Conservation (phyloP, 441 rosid genomes). For the Biscutella laevigata region DNA sequence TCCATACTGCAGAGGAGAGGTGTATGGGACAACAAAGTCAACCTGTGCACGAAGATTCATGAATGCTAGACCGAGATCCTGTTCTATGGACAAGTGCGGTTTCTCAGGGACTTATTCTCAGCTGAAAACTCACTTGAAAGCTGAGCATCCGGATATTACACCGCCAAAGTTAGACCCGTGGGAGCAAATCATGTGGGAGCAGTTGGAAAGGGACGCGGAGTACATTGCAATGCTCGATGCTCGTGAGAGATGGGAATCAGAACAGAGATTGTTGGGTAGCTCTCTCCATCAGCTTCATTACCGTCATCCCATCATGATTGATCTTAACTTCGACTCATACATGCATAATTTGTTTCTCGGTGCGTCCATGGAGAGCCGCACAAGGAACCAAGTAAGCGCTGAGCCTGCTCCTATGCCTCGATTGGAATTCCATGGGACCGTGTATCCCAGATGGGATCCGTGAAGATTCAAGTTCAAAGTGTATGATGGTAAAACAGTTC, state of each 20-base stretch:
- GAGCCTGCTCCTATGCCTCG: neutral
- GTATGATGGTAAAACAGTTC: neutral
- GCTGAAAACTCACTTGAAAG: constrained; percentile 25
- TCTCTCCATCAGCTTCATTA: constrained; percentile 17
- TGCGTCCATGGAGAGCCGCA: neutral
- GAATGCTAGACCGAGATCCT: constrained; percentile 30
- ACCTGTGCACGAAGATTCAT: constrained; percentile 22
- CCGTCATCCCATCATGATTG: constrained; percentile 8
- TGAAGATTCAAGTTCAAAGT: constrained; percentile 8
- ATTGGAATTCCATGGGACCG: neutral
- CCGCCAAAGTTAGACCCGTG: constrained; percentile 12
- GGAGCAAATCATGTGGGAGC: constrained; percentile 26
- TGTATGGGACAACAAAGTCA: constrained; percentile 19
- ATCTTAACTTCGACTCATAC: constrained; percentile 21
- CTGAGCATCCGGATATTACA: constrained; percentile 21
- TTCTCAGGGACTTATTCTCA: constrained; percentile 28
- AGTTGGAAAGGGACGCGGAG: constrained; percentile 20
- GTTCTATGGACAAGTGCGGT: constrained; percentile 17
- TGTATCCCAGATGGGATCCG: constrained; percentile 17
- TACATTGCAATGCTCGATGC: constrained; percentile 14
- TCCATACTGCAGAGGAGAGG: constrained; percentile 28
- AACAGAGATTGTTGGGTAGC: neutral
- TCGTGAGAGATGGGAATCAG: constrained; percentile 22
- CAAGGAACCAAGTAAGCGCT: neutral
- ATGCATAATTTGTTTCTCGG: constrained; percentile 3